Evolutionary conservation across 148 eudicot species (phyloP).

Genomic region (Vaccinium corymbosum): DNA sequence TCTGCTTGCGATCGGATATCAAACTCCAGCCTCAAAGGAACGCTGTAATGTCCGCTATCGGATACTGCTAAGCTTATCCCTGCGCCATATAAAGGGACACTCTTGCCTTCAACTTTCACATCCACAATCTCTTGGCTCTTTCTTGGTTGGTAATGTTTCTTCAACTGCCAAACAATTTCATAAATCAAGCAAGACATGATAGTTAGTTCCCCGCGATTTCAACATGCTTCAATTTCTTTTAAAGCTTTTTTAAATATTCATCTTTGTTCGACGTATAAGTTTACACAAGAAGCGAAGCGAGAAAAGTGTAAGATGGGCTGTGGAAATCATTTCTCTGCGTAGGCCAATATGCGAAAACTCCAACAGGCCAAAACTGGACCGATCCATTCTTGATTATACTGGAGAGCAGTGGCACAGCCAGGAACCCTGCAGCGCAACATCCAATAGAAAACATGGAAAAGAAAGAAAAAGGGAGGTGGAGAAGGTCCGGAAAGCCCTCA

Average conservation of each 20-base stretch:
- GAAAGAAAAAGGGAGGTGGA: too few relatives aligned
- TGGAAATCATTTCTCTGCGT: background rate
- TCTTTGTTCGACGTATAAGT: background rate
- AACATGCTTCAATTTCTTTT: too few relatives aligned
- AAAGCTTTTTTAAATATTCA: too few relatives aligned
- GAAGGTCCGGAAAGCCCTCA: too few relatives aligned
- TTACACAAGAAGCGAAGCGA: background rate
- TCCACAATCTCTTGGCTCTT: slow-evolving; percentile 36
- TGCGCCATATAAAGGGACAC: slow-evolving; percentile 70
- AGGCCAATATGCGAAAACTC: background rate
- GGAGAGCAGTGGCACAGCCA: too few relatives aligned
- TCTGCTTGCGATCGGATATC: slow-evolving; percentile 43
- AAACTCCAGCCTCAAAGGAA: slow-evolving; percentile 56
- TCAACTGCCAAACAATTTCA: slow-evolving; percentile 32
- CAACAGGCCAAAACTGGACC: too few relatives aligned
- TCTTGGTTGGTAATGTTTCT: slow-evolving; percentile 56
- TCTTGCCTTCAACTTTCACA: slow-evolving; percentile 40
- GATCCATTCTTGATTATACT: too few relatives aligned
- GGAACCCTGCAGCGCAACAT: too few relatives aligned
- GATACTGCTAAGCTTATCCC: slow-evolving; percentile 39
- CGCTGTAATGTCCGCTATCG: slow-evolving; percentile 13
- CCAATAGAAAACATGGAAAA: too few relatives aligned
- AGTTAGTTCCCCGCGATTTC: background rate
- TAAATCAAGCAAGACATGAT: background rate
- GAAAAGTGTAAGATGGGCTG: background rate